These are phyloP conservation scores for Luffa aegyptiaca DNA, from an alignment of 306 rosid genomes.

Conservation along the genomic window DNA sequence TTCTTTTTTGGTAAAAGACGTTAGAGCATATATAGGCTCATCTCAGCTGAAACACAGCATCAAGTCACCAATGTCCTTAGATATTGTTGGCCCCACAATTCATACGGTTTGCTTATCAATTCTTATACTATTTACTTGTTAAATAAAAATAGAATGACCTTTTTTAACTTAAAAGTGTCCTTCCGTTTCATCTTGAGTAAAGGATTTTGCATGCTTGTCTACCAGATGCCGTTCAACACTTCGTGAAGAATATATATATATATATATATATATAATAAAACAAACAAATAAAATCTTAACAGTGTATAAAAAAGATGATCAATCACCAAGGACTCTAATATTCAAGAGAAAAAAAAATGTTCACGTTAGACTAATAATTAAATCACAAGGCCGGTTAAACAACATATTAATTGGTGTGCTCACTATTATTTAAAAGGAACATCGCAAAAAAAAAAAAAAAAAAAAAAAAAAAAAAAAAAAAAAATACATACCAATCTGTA, in stretches of 20 bases:
- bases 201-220: neutral
- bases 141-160: neutral
- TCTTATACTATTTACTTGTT: neutral
- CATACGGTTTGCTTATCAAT: neutral
- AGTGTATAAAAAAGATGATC: neutral
- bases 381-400: neutral
- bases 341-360: neutral
- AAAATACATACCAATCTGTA: slow-evolving; percentile 36
- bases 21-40: neutral
- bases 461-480: slow-evolving; percentile 18
- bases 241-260: neutral
- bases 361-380: neutral
- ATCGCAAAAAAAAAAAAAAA: slow-evolving; percentile 16
- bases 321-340: neutral
- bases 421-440: neutral
- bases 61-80: neutral
- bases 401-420: neutral
- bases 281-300: neutral
- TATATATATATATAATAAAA: neutral
- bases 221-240: neutral
- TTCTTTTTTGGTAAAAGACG: neutral
- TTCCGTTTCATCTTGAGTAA: neutral
- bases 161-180: neutral
- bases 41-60: neutral
- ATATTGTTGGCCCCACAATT: neutral